Base-by-base conservation (phyloP, 2,329 filamentous ascomycete genomes). In the Thielaviopsis ethacetica region DNA sequence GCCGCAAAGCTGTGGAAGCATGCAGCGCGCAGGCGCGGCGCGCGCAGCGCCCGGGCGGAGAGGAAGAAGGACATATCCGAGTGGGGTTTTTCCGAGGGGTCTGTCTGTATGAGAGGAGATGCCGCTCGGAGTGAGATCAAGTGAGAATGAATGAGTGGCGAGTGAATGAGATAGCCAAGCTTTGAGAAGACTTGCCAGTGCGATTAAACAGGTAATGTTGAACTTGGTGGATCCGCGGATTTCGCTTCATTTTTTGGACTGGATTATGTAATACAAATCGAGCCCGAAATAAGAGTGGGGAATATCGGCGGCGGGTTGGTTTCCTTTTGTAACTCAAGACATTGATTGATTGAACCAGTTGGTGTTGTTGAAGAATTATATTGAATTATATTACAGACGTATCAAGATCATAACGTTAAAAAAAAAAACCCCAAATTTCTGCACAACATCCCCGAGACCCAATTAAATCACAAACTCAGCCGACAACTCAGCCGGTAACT, bases 11-110 rank as follows among this genome's bases (percentile, higher is more conserved):
- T 57, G 9, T 59, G 57, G 19, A 61, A 61, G 6, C n/a, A 38
- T 2, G 60, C 60, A 13, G 24, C 47, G n/a, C 56, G 57, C 41
- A 53, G n/a, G 27, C n/a, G 52, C 19, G 41, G 44, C 21, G 34
- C 22, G 26, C 54, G 50, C 19, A 49, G 26, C 9, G 27, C 51
- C 27, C 52, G 27, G 21, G 56, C 34, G 4, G 57, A 54, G n/a
- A 59, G 54, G 2, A 56, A 38, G 30, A 55, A 53, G 15, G 57
- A 51, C 60, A 61, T 61, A 0, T 47, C n/a, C n/a, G n/a, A n/a
- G n/a, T n/a, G n/a, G n/a, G n/a, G n/a, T n/a, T n/a, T n/a, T n/a
- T n/a, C n/a, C n/a, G n/a, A n/a, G n/a, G n/a, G 19, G 17, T 21
- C 41, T 53, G 51, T 53, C 1, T 15, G 10, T 27, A 4, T 24